These are phyloP conservation scores for Metahyphopichia silvanorum DNA, from an alignment of 805 yeast species.

Conservation along the genomic window DNA sequence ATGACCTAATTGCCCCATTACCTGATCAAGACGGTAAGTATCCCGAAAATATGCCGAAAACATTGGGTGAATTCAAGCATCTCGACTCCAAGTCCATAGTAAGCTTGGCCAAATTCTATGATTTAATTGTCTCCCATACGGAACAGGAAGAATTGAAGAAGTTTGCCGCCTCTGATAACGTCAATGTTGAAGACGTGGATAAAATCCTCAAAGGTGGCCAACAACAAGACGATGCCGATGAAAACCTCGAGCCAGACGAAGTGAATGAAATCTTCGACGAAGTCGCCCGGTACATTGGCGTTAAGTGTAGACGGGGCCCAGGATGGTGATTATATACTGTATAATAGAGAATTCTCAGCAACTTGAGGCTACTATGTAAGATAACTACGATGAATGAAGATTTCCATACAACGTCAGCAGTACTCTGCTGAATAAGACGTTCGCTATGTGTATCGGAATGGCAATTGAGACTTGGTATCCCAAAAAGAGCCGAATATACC, in stretches of 20 bases:
- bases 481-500: background rate
- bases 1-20: conserved; percentile 53
- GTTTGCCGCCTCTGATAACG: conserved; percentile 8
- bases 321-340: conserved; percentile 37
- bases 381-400: too few species aligned
- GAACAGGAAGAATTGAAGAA: conserved; percentile 43
- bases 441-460: too few species aligned
- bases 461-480: background rate
- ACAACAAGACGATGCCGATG: background rate
- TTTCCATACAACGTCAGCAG: too few species aligned
- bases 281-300: conserved; percentile 67
- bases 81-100: conserved; percentile 47
- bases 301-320: conserved; percentile 50
- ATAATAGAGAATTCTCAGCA: background rate
- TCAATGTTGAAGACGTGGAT: conserved; percentile 6
- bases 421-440: too few species aligned
- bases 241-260: conserved; percentile 41
- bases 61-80: conserved; percentile 49
- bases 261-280: conserved; percentile 56
- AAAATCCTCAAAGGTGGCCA: conserved; percentile 5
- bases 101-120: conserved; percentile 68
- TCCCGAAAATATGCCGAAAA: conserved; percentile 47
- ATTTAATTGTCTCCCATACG: conserved; percentile 62
- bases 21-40: conserved; percentile 78
- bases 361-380: background rate